A percentile compares a stretch with the other conserved stretches of the same genome.
Evolutionary conservation across 371 early-diverging fungal species (phyloP).

Genomic region (Haplosporangium sp.): DNA sequence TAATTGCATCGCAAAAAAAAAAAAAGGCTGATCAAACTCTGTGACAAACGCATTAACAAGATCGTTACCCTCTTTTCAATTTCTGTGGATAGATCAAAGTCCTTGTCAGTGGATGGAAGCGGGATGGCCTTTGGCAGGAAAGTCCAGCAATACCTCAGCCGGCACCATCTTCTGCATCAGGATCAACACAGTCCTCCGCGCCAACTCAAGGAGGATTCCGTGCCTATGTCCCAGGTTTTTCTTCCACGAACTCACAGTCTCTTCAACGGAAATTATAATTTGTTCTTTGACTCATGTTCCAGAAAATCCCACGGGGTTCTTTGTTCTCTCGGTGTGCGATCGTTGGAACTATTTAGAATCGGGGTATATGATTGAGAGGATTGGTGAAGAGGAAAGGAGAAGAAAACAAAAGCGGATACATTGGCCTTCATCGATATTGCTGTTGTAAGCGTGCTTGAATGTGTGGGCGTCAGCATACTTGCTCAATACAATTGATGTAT

Average conservation of each 20-base stretch:
- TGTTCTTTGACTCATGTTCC: neutral
- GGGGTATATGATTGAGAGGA: no score
- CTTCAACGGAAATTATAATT: conserved; percentile 11
- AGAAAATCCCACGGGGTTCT: no score
- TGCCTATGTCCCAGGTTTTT: conserved; percentile 33
- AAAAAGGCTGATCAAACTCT: neutral
- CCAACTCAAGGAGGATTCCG: conserved; percentile 6
- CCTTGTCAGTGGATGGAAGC: conserved; percentile 56
- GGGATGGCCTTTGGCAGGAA: conserved; percentile 53
- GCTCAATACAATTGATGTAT: no score
- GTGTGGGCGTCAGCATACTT: no score
- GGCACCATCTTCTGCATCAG: conserved; percentile 16
- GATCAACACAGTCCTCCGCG: conserved; percentile 11
- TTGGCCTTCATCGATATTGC: no score
- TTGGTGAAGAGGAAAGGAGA: no score
- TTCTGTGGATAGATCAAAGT: conserved; percentile 36
- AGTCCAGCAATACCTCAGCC: conserved; percentile 21
- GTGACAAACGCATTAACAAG: neutral
- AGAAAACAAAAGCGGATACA: no score
- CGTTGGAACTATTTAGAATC: no score
- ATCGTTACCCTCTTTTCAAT: neutral
- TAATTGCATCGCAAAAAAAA: conserved; percentile 6
- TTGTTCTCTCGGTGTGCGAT: no score
- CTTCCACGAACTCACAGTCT: conserved; percentile 29
- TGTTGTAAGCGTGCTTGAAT: no score